Percentiles rank a stretch among this genome's conserved stretches.
Evolutionary conservation across 2,329 filamentous ascomycete genomes (phyloP).

Genomic region (Biscogniauxia mediterranea): DNA sequence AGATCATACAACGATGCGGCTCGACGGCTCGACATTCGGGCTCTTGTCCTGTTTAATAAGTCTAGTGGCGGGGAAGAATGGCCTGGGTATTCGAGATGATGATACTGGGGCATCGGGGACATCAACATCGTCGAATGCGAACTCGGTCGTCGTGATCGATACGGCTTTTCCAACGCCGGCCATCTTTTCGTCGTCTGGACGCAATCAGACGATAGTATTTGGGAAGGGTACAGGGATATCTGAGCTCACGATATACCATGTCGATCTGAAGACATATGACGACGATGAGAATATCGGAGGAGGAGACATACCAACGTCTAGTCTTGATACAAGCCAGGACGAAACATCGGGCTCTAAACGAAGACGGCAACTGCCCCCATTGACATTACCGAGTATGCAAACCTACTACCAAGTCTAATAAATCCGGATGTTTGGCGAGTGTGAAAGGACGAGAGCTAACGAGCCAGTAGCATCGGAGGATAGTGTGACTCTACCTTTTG

Average conservation of each 20-base stretch:
- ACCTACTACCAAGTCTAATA: background rate
- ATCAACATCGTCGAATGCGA: constrained; percentile 3
- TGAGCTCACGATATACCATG: constrained; percentile 5
- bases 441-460: constrained; percentile 5
- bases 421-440: background rate
- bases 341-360: background rate
- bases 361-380: constrained; percentile 4
- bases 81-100: constrained; percentile 4
- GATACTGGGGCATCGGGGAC: constrained; percentile 3
- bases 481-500: constrained; percentile 12
- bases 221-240: constrained; percentile 5
- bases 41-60: constrained; percentile 24
- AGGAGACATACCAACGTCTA: background rate
- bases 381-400: constrained; percentile 11
- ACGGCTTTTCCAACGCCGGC: constrained; percentile 6
- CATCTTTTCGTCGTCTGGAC: background rate
- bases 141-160: constrained; percentile 11
- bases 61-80: constrained; percentile 10
- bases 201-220: constrained; percentile 6
- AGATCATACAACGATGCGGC: constrained; percentile 26
- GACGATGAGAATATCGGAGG: constrained; percentile 6
- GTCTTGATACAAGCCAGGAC: background rate
- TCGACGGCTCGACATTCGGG: constrained; percentile 24
- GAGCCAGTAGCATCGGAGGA: constrained; percentile 6
- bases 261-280: constrained; percentile 9